A percentile compares a stretch with the other conserved stretches of the same genome.
phyloP scores from a whole-genome alignment of 2,329 filamentous ascomycete species.

The Alternaria panax region DNA sequence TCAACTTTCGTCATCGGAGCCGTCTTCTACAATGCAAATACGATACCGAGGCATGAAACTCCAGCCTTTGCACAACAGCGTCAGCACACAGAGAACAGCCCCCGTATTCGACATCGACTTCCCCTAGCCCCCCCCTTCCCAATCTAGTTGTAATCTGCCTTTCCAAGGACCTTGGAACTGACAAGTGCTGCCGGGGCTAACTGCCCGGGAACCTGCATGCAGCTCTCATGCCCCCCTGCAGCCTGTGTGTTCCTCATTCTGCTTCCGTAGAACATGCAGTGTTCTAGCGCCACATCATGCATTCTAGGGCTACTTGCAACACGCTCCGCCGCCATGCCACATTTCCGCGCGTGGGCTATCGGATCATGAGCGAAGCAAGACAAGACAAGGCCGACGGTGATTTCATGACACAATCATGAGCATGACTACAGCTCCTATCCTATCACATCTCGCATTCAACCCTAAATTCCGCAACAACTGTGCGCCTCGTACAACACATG shows the following conservation, averaged over 20 bases:
- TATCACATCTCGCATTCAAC: background rate
- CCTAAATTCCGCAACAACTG: background rate
- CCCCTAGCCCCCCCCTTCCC: background rate
- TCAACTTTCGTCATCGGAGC: background rate
- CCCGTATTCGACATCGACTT: background rate
- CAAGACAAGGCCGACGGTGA: background rate
- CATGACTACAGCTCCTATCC: background rate
- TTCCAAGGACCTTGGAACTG: conserved; percentile 2
- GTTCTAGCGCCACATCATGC: conserved; percentile 7
- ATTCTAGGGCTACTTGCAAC: background rate
- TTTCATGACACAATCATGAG: background rate
- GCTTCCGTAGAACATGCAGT: conserved; percentile 3
- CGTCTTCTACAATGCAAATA: background rate
- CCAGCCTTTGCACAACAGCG: background rate
- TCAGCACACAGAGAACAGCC: background rate
- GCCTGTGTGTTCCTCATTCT: background rate
- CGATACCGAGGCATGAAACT: background rate
- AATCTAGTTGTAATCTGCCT: conserved; percentile 1
- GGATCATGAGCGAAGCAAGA: background rate
- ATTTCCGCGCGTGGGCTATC: background rate
- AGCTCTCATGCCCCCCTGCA: background rate
- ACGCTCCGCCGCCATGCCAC: background rate
- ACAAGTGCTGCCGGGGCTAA: conserved; percentile 1
- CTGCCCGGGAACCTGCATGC: conserved; percentile 4
- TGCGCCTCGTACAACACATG: background rate